These are phyloP conservation scores for Fusarium succisae DNA, from an alignment of 2,329 filamentous ascomycete species.

Conservation along the genomic window DNA sequence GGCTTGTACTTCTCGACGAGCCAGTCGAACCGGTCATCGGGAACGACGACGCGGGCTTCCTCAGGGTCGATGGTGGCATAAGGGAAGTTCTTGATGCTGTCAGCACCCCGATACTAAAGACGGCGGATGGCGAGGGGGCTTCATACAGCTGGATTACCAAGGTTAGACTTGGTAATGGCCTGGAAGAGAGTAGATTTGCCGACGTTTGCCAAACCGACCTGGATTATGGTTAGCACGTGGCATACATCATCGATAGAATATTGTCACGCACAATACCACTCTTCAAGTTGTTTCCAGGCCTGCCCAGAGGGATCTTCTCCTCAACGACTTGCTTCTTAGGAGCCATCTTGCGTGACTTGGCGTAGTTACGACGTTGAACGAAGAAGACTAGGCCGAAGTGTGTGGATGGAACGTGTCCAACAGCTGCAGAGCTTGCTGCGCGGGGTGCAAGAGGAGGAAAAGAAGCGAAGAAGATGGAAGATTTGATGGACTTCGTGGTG, in stretches of 20 bases:
- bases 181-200: constrained; percentile 99
- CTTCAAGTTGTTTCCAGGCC: constrained; percentile 98
- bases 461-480: constrained; percentile 63
- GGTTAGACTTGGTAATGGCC: constrained; percentile 95
- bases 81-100: constrained; percentile 83
- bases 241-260: not conserved
- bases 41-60: constrained; percentile 96
- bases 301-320: constrained; percentile 95
- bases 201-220: constrained; percentile 99
- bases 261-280: constrained; percentile 86
- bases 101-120: constrained; percentile 51
- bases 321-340: constrained; percentile 93
- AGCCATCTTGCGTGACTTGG: constrained; percentile 79
- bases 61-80: constrained; percentile 99
- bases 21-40: constrained; percentile 96
- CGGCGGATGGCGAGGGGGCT: constrained; percentile 45
- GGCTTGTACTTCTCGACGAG: constrained; percentile 96
- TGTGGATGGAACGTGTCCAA: constrained; percentile 57
- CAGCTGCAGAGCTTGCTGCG: constrained; percentile 75
- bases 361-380: constrained; percentile 65
- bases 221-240: constrained; percentile 43
- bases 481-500: constrained; percentile 56
- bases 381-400: constrained; percentile 62
- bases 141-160: constrained; percentile 95
- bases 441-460: constrained; percentile 55